A percentile compares a stretch with the other conserved stretches of the same genome.
Conservation (phyloP, 2,329 filamentous ascomycete species). For the Pseudogymnoascus sp. region DNA sequence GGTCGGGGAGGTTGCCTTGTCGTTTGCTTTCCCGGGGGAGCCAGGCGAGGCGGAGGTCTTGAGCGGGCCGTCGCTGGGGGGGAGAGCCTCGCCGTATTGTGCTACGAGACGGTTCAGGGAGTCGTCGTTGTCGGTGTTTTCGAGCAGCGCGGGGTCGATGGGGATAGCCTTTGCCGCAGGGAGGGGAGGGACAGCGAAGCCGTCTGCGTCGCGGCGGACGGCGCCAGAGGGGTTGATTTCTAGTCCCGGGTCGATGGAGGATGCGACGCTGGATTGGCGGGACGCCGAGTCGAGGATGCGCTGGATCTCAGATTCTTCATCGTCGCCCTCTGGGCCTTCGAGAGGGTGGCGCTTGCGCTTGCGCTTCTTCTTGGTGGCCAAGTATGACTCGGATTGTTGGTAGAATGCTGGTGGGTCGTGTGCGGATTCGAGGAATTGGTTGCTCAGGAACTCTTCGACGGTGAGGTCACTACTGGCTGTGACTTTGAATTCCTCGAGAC, state of each 20-base stretch:
- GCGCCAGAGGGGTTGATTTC: constrained; percentile 21
- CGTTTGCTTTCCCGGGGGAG: constrained; percentile 10
- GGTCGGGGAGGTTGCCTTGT: constrained; percentile 19
- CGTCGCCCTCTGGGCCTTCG: constrained; percentile 17
- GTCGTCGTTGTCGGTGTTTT: constrained; percentile 17
- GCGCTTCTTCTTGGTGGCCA: constrained; percentile 41
- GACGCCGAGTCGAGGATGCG: constrained; percentile 16
- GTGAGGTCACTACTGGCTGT: constrained; percentile 79
- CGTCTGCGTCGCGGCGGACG: constrained; percentile 52
- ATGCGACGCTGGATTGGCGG: constrained; percentile 16
- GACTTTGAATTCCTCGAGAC: constrained; percentile 81
- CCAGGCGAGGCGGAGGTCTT: constrained; percentile 11
- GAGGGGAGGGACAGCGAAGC: constrained; percentile 54
- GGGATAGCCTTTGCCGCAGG: constrained; percentile 27
- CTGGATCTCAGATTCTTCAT: constrained; percentile 17
- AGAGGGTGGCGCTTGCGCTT: constrained; percentile 33
- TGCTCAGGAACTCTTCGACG: constrained; percentile 73
- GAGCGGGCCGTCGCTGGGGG: constrained; percentile 10
- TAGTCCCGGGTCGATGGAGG: constrained; percentile 14
- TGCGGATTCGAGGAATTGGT: constrained; percentile 61
- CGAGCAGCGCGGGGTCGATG: constrained; percentile 34
- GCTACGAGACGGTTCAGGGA: constrained; percentile 16
- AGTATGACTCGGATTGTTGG: constrained; percentile 51
- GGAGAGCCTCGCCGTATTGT: neutral
- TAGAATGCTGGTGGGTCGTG: constrained; percentile 82